Evolutionary conservation across 345 rosid genomes (phyloP).

Genomic region (Carallia brachiata): DNA sequence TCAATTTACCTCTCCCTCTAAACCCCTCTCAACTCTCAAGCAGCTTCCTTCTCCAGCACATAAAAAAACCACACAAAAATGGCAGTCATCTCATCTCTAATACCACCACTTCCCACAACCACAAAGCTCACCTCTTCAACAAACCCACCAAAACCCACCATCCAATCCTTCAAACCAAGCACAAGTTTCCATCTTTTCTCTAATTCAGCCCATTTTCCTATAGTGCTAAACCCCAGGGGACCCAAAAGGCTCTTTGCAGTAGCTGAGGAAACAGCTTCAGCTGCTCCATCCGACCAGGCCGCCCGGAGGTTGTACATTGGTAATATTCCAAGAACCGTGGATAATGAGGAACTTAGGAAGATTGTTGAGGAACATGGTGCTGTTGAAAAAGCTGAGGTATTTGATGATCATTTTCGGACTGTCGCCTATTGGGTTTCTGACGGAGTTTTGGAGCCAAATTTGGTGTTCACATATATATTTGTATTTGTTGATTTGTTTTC

Average conservation of each 20-base stretch:
- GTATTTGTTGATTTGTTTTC: too few relatives aligned
- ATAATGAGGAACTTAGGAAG: constrained; percentile 52
- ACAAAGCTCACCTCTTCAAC: constrained; percentile 11
- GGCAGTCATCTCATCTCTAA: constrained; percentile 36
- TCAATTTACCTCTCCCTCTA: background rate
- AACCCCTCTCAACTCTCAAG: background rate
- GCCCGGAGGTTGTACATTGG: constrained; percentile 66
- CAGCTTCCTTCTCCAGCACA: background rate
- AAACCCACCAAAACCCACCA: constrained; percentile 26
- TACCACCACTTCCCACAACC: constrained; percentile 21
- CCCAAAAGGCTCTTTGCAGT: constrained; percentile 38
- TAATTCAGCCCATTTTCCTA: constrained; percentile 1
- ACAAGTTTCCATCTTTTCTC: constrained; percentile 7
- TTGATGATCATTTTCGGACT: background rate
- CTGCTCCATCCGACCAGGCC: constrained; percentile 32
- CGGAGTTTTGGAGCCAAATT: background rate
- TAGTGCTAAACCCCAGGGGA: constrained; percentile 3
- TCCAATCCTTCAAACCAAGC: constrained; percentile 20
- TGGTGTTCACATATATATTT: background rate
- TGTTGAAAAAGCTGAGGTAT: constrained; percentile 76
- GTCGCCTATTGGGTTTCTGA: background rate
- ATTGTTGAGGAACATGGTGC: constrained; percentile 78
- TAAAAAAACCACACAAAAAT: constrained; percentile 13
- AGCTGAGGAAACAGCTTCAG: constrained; percentile 44
- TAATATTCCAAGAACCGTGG: constrained; percentile 69